These are phyloP conservation scores for Stagonosporopsis vannaccii DNA, from an alignment of 2,329 filamentous ascomycete species.

Conservation along the genomic window DNA sequence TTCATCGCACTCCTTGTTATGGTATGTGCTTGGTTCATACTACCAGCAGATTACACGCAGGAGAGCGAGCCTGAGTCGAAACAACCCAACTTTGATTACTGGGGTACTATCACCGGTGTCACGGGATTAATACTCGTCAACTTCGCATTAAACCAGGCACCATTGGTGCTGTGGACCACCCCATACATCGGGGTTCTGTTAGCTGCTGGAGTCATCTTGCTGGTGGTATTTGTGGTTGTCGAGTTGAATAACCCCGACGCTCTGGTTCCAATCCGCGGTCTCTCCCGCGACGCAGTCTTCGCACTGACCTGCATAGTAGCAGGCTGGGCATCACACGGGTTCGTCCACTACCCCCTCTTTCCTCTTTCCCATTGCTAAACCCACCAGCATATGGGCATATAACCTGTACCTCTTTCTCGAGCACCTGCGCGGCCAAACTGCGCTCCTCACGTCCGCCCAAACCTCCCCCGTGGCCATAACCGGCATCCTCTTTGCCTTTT, in stretches of 20 bases:
- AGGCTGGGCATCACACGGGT: not conserved
- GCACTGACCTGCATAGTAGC: not conserved
- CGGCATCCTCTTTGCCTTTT: not conserved
- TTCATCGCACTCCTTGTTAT: not conserved
- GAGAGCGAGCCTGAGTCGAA: not conserved
- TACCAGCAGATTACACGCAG: not conserved
- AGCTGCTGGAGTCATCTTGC: not conserved
- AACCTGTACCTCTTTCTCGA: not conserved
- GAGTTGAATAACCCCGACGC: not conserved
- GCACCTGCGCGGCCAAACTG: not conserved
- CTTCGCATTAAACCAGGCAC: not conserved
- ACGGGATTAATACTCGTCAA: constrained; percentile 1
- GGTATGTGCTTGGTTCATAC: not conserved
- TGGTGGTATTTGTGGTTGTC: not conserved
- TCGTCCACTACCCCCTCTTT: not conserved
- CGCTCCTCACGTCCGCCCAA: not conserved
- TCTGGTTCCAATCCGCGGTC: not conserved
- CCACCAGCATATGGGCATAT: not conserved
- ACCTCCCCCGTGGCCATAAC: not conserved
- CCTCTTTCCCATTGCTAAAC: not conserved
- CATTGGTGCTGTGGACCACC: not conserved
- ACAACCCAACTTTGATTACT: not conserved
- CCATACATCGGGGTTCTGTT: not conserved
- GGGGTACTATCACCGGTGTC: not conserved
- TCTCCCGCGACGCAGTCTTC: not conserved